Evolutionary conservation across 2,329 filamentous ascomycete species (phyloP), one percentile per base, ranked within the genome.

Genomic region (Pyrenochaeta sp.): DNA sequence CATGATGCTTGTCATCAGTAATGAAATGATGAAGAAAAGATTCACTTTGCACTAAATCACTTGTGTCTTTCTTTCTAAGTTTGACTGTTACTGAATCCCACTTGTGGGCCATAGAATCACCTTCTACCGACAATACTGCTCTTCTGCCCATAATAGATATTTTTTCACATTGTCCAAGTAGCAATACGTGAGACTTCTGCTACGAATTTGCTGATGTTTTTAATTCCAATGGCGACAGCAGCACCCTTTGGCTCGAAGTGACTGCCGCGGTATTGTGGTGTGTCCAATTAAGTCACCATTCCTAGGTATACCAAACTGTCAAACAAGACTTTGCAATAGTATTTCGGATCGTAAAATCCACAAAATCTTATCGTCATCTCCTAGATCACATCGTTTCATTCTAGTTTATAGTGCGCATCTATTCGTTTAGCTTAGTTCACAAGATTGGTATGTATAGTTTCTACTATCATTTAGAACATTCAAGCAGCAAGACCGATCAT

Each of bases 401-500:
- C 8, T 9, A 22, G 7, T 42, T 42, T 9, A 5, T 30, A 5
- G 9, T 30, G 9, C 5, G 9, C 28, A 30, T 30, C 5, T 30
- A 9, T 30, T 30, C 13, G 5, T 5, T 15, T 39, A 39, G 5
- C n/a, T 13, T 19, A 39, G 1, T 39, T 39, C 36, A 7, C 36
- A 39, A 15, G 13, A 7, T 39, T 15, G 6, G 40, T 27, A 44
- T 25, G n/a, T 43, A 25, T 28, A 30, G 28, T 44, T 12, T 25
- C 40, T n/a, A 43, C 19, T 2, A 2, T 28, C 15, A n/a, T 42
- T 25, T 60, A 62, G 43, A 60, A 48, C 32, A 55, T 44, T 45
- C 47, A 56, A 43, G 57, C 61, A 59, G 54, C 54, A 37, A 54
- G 44, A 40, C 59, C 61, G 24, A 62, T 45, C 24, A 56, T 53